phyloP scores from a whole-genome alignment of 2,329 filamentous ascomycete genomes.

The Aspergillus nomiae region DNA sequence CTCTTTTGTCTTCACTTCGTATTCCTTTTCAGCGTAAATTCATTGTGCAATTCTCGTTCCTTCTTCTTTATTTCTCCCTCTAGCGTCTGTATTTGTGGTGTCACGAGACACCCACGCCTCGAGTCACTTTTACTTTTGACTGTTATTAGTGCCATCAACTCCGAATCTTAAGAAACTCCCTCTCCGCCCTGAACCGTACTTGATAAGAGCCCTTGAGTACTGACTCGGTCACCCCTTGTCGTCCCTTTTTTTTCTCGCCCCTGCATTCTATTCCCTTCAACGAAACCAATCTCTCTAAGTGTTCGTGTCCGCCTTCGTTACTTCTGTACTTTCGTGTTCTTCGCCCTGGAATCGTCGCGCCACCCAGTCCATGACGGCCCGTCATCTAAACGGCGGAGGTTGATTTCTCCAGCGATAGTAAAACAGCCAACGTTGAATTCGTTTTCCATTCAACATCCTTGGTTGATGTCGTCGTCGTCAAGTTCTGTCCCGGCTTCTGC shows the following conservation, averaged over 20 bases:
- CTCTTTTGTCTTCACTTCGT: neutral
- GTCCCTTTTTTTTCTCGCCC: neutral
- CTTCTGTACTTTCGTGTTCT: conserved; percentile 2
- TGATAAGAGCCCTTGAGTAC: conserved; percentile 3
- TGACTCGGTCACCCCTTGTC: neutral
- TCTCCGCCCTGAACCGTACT: neutral
- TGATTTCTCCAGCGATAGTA: conserved; percentile 29
- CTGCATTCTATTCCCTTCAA: neutral
- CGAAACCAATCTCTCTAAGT: neutral
- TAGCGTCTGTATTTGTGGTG: neutral
- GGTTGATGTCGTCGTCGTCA: conserved; percentile 27
- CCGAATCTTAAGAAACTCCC: neutral
- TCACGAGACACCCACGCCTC: neutral
- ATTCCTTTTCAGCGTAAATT: neutral
- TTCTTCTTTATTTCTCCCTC: neutral
- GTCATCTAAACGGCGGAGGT: conserved; percentile 36
- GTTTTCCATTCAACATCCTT: conserved; percentile 1
- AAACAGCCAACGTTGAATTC: conserved; percentile 7
- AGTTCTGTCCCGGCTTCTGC: conserved; percentile 19
- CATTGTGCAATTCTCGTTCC: neutral
- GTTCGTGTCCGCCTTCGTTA: neutral
- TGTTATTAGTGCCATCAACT: neutral
- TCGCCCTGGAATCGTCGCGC: conserved; percentile 28
- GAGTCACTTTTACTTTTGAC: neutral
- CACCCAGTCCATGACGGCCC: conserved; percentile 35